Evolutionary conservation across 2,329 filamentous ascomycete genomes (phyloP).

Genomic region (Aspergillus tamarii): DNA sequence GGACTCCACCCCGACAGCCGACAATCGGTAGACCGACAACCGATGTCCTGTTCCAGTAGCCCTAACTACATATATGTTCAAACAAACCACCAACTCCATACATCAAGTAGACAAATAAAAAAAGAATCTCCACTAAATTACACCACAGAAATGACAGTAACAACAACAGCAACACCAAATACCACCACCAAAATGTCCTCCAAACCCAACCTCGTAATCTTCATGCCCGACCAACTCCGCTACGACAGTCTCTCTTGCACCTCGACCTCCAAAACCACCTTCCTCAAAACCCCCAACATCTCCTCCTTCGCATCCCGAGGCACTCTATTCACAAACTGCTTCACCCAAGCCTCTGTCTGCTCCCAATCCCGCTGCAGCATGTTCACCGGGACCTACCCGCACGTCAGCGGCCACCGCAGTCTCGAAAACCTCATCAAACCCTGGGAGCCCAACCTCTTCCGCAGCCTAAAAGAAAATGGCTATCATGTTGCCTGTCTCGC

Average conservation of each 20-base stretch:
- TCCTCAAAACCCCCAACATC: slow-evolving; percentile 46
- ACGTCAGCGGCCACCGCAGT: slow-evolving; percentile 51
- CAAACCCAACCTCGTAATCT: slow-evolving; percentile 31
- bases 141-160: not conserved
- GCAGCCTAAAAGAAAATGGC: slow-evolving; percentile 47
- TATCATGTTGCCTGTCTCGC: slow-evolving; percentile 53
- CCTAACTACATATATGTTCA: not conserved
- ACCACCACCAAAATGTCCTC: not conserved
- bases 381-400: slow-evolving; percentile 53
- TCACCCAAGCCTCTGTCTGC: slow-evolving; percentile 51
- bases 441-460: slow-evolving; percentile 54
- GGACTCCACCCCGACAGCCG: not conserved
- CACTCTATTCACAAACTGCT: slow-evolving; percentile 51
- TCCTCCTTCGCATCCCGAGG: slow-evolving; percentile 23
- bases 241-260: slow-evolving; percentile 49
- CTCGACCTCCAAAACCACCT: slow-evolving; percentile 29
- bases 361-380: slow-evolving; percentile 52
- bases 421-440: slow-evolving; percentile 54
- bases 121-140: not conserved
- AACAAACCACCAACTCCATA: not conserved
- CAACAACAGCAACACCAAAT: not conserved
- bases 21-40: not conserved
- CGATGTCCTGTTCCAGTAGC: not conserved
- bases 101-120: not conserved
- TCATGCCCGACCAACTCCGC: slow-evolving; percentile 55